phyloP scores from a whole-genome alignment of 2,329 filamentous ascomycete genomes.

The Aureobasidium pullulans region DNA sequence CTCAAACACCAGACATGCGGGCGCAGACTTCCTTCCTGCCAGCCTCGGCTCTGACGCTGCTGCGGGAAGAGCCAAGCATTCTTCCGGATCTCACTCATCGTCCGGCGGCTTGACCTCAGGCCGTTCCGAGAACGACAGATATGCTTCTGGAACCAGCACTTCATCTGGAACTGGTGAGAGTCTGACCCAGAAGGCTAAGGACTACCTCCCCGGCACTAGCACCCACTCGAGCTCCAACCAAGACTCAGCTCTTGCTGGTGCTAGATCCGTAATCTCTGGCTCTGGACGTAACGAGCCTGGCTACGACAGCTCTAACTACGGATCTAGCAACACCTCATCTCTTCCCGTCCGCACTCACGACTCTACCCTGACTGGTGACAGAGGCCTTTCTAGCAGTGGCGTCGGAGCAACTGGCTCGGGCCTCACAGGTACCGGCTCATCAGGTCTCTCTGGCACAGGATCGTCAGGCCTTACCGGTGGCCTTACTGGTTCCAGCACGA shows the following conservation, averaged over 20 bases:
- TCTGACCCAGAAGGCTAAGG: slow-evolving; percentile 1
- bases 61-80: neutral
- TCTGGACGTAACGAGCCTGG: neutral
- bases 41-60: slow-evolving; percentile 2
- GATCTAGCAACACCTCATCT: neutral
- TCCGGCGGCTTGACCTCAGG: neutral
- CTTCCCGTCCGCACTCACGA: slow-evolving; percentile 5
- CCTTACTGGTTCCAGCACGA: neutral
- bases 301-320: neutral
- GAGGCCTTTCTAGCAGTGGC: neutral
- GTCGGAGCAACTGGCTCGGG: neutral
- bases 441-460: neutral
- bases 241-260: neutral
- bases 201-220: neutral
- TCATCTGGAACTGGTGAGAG: slow-evolving; percentile 2
- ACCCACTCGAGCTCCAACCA: neutral
- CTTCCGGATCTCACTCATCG: neutral
- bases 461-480: neutral
- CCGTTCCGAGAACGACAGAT: neutral
- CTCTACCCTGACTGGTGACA: neutral
- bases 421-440: neutral
- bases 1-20: slow-evolving; percentile 9
- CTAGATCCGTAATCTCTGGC: neutral
- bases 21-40: neutral
- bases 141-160: neutral